A percentile compares a stretch with the other conserved stretches of the same genome.
These are phyloP conservation scores for Cladophialophora bantiana DNA, from an alignment of 2,329 filamentous ascomycete genomes.

Conservation along the genomic window DNA sequence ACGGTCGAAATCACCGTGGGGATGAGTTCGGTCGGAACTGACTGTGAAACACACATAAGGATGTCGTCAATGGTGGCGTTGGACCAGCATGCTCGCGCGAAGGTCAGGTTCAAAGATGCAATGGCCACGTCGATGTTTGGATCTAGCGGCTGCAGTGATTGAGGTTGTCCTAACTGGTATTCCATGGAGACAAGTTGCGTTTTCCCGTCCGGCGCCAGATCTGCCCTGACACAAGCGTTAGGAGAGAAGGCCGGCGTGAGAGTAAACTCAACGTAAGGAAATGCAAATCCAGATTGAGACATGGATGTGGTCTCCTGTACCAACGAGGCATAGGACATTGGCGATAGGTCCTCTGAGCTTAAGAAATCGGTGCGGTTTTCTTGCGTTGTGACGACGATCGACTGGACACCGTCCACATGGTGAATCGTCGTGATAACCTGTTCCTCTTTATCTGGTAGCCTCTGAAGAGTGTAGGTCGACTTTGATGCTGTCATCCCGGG, in stretches of 20 bases:
- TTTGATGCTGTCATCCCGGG: slow-evolving; percentile 12
- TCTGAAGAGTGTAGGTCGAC: slow-evolving; percentile 24
- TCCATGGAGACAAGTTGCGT: slow-evolving; percentile 50
- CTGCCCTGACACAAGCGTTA: slow-evolving; percentile 50
- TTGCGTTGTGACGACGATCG: slow-evolving; percentile 28
- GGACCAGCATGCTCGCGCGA: slow-evolving; percentile 56
- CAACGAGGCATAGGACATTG: slow-evolving; percentile 31
- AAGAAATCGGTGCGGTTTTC: slow-evolving; percentile 62
- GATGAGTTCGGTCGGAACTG: slow-evolving; percentile 60
- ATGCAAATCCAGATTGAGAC: slow-evolving; percentile 79
- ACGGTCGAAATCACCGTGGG: slow-evolving; percentile 70
- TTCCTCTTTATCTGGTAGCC: slow-evolving; percentile 34
- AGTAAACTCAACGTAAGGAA: slow-evolving; percentile 58
- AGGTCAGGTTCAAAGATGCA: slow-evolving; percentile 65
- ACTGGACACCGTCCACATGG: slow-evolving; percentile 23
- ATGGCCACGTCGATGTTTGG: slow-evolving; percentile 60
- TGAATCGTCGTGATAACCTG: slow-evolving; percentile 26
- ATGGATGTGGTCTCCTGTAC: slow-evolving; percentile 49
- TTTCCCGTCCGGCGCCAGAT: slow-evolving; percentile 49
- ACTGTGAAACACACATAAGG: slow-evolving; percentile 68
- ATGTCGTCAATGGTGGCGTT: slow-evolving; percentile 72
- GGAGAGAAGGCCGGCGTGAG: slow-evolving; percentile 52
- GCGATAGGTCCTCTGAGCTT: slow-evolving; percentile 65
- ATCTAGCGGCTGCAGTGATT: slow-evolving; percentile 26
- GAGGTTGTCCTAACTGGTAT: slow-evolving; percentile 41